phyloP scores from a whole-genome alignment of 768 basidiomycete species.

The Phaeotremella skinneri region DNA sequence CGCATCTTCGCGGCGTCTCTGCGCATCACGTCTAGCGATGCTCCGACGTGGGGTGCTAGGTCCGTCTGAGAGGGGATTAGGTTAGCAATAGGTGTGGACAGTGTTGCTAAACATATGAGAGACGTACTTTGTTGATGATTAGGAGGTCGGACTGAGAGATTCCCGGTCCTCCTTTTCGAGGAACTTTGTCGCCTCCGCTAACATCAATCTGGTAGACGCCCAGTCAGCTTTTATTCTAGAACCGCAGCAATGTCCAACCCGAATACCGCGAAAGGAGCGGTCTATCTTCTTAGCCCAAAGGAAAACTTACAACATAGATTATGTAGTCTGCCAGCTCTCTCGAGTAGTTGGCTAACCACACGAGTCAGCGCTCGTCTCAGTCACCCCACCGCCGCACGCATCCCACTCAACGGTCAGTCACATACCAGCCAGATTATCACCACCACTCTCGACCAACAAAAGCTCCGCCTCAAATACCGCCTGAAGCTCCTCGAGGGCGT shows the following conservation, averaged over 20 bases:
- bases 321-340: conserved; percentile 96
- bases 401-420: too few species aligned
- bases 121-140: conserved; percentile 83
- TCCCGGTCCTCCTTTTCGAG: conserved; percentile 94
- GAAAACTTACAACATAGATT: conserved; percentile 61
- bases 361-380: not conserved
- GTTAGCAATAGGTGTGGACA: not conserved
- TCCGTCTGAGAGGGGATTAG: conserved; percentile 64
- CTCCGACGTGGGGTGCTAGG: conserved; percentile 85
- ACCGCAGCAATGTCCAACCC: not conserved
- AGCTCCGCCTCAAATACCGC: conserved; percentile 85
- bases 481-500: conserved; percentile 89
- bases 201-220: conserved; percentile 56
- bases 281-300: too few species aligned
- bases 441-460: conserved; percentile 92
- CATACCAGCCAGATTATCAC: conserved; percentile 80
- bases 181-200: conserved; percentile 92
- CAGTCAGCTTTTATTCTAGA: conserved; percentile 7
- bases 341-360: conserved; percentile 74
- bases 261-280: too few species aligned
- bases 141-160: conserved; percentile 89
- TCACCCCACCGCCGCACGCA: not conserved
- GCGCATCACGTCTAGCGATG: conserved; percentile 91
- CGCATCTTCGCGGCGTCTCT: conserved; percentile 91
- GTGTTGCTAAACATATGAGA: not conserved